Base-by-base conservation (phyloP, 306 rosid genomes). In the Carpinus fangiana region DNA sequence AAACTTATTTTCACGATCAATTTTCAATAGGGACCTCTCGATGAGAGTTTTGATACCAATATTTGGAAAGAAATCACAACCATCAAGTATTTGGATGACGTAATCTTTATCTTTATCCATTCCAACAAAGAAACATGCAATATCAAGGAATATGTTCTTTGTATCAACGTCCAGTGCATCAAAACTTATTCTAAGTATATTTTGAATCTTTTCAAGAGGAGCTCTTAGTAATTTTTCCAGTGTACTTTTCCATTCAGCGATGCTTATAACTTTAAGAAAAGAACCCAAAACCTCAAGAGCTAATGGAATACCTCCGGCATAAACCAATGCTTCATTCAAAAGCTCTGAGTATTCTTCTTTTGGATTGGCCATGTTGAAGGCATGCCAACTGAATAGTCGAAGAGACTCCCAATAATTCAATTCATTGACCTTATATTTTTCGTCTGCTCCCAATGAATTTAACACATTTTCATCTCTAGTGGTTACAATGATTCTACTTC, bases 231-330 rank as follows among this genome's bases (percentile, higher is more conserved):
- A 31, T 61, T 83, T 88, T 8, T 70, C 70, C 20, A 83, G 4
- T 11, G 73, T 41, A 26, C 76, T 76, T 61, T 2, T 11, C 86
- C 91, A 88, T 18, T 86, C 82, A 5, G 1, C 0, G 46, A 10
- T 7, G 2, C 47, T 55, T 41, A 0, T 41, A 0, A 54, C 91
- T 84, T 3, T 11, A 88, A 72, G 45, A 36, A 76, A 79, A 18
- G 87, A 88, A 0, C 91, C 91, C 70, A 81, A 68, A 2, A 81
- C 81, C 74, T 75, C 78, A 70, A 88, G 86, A 9, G 89, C 91
- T 3, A 88, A 12, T 5, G 89, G 91, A 1, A 88, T 5, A 8
- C 89, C 89, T 16, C 81, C 77, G 81, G 45, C 45, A 10, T 83
- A 28, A 28, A 2, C 2, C 31, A 28, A 1, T 28, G 31, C 31